Evolutionary conservation across 2,329 filamentous ascomycete genomes (phyloP).

Genomic region (Purpureocillium takamizusanense): DNA sequence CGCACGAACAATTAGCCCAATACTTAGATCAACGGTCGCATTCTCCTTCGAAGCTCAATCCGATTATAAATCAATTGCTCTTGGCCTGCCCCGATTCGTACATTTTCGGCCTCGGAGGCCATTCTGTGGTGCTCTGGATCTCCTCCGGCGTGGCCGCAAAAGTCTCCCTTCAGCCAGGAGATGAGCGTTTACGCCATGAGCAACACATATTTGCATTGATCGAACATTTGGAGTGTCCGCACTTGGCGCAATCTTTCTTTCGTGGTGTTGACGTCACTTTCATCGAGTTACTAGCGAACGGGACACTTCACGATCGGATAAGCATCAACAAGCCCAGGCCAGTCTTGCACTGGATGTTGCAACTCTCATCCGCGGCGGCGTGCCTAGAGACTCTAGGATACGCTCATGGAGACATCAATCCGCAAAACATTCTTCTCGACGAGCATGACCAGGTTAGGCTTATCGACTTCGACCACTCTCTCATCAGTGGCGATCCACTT

Average conservation of each 20-base stretch:
- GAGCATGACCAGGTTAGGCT: slow-evolving; percentile 8
- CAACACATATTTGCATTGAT: slow-evolving; percentile 9
- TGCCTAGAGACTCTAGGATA: slow-evolving; percentile 9
- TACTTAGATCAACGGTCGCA: background rate
- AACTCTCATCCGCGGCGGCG: slow-evolving; percentile 7
- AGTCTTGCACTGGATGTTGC: slow-evolving; percentile 8
- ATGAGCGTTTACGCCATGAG: slow-evolving; percentile 7
- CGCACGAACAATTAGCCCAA: background rate
- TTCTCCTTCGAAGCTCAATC: slow-evolving; percentile 1
- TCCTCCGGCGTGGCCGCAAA: slow-evolving; percentile 9
- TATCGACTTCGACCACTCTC: slow-evolving; percentile 11
- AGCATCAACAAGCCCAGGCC: slow-evolving; percentile 5
- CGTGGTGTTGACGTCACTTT: slow-evolving; percentile 8
- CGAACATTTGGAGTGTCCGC: slow-evolving; percentile 3
- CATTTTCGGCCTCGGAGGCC: slow-evolving; percentile 9
- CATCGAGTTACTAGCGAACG: slow-evolving; percentile 7
- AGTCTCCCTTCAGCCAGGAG: slow-evolving; percentile 8
- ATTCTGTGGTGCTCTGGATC: slow-evolving; percentile 10
- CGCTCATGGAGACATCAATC: slow-evolving; percentile 11
- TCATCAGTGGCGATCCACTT: slow-evolving; percentile 3
- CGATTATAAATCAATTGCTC: slow-evolving; percentile 7
- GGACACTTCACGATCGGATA: slow-evolving; percentile 8
- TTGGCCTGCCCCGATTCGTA: slow-evolving; percentile 6
- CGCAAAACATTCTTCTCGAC: slow-evolving; percentile 10
- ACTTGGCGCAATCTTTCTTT: slow-evolving; percentile 7